phyloP scores from a whole-genome alignment of 2,329 filamentous ascomycete genomes.

The Exophiala sideris region DNA sequence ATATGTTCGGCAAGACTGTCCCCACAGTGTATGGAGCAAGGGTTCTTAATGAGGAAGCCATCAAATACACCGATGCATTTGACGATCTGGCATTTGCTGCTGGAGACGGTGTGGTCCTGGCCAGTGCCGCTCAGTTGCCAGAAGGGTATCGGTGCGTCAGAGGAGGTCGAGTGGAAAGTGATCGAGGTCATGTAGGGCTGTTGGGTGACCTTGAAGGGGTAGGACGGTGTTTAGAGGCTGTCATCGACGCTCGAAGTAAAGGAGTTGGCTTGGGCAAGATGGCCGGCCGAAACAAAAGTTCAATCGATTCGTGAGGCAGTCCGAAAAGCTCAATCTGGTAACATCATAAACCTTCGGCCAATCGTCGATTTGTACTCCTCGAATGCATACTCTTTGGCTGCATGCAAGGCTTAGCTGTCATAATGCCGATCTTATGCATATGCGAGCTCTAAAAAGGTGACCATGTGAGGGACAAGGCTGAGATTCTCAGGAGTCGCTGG shows the following conservation, averaged over 20 bases:
- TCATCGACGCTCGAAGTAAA: constrained; percentile 64
- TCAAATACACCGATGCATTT: constrained; percentile 73
- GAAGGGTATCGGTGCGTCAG: constrained; percentile 70
- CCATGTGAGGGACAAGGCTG: no score
- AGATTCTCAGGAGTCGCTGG: no score
- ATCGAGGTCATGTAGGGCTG: constrained; percentile 82
- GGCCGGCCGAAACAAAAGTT: not conserved
- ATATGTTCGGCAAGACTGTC: constrained; percentile 82
- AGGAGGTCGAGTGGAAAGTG: constrained; percentile 72
- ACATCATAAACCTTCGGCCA: no score
- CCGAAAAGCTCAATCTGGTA: no score
- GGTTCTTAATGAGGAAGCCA: constrained; percentile 69
- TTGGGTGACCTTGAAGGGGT: constrained; percentile 81
- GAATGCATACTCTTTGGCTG: no score
- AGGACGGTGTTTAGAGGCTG: constrained; percentile 67
- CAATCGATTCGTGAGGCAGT: not conserved
- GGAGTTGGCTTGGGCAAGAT: constrained; percentile 64
- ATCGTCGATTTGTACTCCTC: no score
- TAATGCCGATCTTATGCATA: no score
- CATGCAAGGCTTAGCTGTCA: no score
- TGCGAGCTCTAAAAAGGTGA: no score
- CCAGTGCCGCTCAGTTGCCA: constrained; percentile 80
- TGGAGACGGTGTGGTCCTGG: constrained; percentile 85
- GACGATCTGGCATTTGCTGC: constrained; percentile 82
- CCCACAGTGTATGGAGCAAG: constrained; percentile 81